A percentile compares a stretch with the other conserved stretches of the same genome.
phyloP scores from a whole-genome alignment of 2,329 filamentous ascomycete genomes.

The Sarocladiaceae sp. region DNA sequence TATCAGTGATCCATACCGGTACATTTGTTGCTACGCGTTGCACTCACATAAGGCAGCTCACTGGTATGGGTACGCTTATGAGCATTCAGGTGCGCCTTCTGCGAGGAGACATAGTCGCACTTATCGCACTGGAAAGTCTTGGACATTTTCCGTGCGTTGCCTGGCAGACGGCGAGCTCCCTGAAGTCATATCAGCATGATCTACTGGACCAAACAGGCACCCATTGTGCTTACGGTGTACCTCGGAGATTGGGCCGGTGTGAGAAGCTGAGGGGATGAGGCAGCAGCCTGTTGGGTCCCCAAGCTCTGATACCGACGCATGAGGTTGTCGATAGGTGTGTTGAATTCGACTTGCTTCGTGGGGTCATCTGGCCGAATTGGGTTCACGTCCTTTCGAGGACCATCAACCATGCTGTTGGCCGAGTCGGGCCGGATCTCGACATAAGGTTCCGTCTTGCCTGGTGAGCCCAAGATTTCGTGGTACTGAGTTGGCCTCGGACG shows the following conservation, averaged over 20 bases:
- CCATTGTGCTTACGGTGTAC: not conserved
- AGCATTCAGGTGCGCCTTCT: conserved; percentile 90
- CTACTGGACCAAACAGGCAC: no score
- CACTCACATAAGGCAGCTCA: conserved; percentile 80
- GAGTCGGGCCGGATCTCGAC: not conserved
- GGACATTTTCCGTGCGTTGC: conserved; percentile 12
- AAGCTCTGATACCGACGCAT: conserved; percentile 53
- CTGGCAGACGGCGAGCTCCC: conserved; percentile 2
- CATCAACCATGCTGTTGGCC: not conserved
- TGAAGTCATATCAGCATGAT: not conserved
- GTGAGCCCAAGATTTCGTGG: not conserved
- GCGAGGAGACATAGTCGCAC: conserved; percentile 77
- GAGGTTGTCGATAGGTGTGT: conserved; percentile 78
- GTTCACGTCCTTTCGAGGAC: conserved; percentile 3
- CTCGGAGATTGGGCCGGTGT: not conserved
- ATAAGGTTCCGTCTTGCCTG: not conserved
- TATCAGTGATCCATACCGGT: no score
- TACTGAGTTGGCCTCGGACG: not conserved
- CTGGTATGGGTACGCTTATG: conserved; percentile 86
- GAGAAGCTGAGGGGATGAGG: not conserved
- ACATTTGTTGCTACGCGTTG: no score
- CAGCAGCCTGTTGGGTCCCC: not conserved
- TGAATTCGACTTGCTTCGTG: conserved; percentile 54
- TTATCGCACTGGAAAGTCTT: conserved; percentile 57
- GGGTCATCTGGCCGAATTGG: conserved; percentile 20